Base-by-base conservation (phyloP, 805 yeast genomes). In the Saccharomycopsis sp. region DNA sequence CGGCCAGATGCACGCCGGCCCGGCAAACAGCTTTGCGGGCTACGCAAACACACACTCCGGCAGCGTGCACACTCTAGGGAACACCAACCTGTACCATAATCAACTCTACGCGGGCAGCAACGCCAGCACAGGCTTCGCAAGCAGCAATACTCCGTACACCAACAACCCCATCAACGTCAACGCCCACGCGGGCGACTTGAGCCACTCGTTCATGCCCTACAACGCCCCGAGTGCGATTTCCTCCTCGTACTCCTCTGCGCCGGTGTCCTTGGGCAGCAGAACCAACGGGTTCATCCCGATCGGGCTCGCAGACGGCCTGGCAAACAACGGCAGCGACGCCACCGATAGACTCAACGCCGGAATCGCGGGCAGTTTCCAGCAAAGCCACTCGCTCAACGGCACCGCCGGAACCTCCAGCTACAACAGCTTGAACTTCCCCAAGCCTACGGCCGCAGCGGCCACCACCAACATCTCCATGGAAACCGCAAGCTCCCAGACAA, bases 181-280 rank as follows among this genome's bases (percentile, higher is more conserved):
- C 21, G 16, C 48, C 21, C 48, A n/a, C 20, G 21, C 16, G 21
- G 48, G 48, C 18, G 48, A 44, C 16, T 44, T 44, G 8, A 44
- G 16, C 48, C 62, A 7, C 65, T 65, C 51, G 66, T 71, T 16
- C 71, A 63, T 60, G 66, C 70, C 50, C 71, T 80, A 77, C 64
- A 75, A 78, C 64, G 74, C 81, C 2, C 82, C 82, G 3, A 73
- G 73, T 52, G 78, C 70, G n/a, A 74, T 79, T 2, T 74, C 80
- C 51, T 71, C 78, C 12, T 78, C 79, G 1, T 76, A 76, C 59
- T 69, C 77, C 68, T 75, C 18, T 68, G 70, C 56, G 63, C 71
- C 23, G 61, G 65, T 52, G 63, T 52, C 56, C 5, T 41, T 58
- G 7, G 56, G 56, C 68, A 8, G 62, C 16, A n/a, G 48, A 64